Conservation (phyloP, 2,329 filamentous ascomycete species). For the Exophiala phaeomuriformis region DNA sequence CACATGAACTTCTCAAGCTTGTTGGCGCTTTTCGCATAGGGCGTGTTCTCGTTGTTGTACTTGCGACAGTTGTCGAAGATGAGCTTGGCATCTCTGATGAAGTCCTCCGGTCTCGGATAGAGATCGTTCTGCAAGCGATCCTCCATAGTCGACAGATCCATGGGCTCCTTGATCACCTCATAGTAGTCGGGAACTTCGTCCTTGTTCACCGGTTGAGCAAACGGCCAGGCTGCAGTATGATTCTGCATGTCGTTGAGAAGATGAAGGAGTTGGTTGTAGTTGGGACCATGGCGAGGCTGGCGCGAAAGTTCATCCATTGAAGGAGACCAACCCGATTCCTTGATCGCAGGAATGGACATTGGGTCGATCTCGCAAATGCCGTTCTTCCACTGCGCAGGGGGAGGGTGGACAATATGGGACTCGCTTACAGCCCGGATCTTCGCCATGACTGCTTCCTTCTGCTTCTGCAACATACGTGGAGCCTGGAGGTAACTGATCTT, state of each 20-base stretch:
- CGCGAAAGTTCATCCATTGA: conserved; percentile 97
- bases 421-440: conserved; percentile 91
- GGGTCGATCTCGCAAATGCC: conserved; percentile 72
- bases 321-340: conserved; percentile 85
- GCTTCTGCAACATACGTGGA: conserved; percentile 89
- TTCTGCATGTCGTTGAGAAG: conserved; percentile 94
- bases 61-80: conserved; percentile 91
- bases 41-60: conserved; percentile 93
- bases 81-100: conserved; percentile 77
- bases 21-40: conserved; percentile 90
- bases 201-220: conserved; percentile 83
- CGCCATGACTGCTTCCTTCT: conserved; percentile 89
- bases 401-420: conserved; percentile 76
- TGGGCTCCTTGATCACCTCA: conserved; percentile 94
- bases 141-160: conserved; percentile 96
- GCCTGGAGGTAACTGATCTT: conserved; percentile 89
- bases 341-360: conserved; percentile 78
- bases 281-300: conserved; percentile 89
- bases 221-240: conserved; percentile 87
- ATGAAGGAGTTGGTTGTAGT: conserved; percentile 88
- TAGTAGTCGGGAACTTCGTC: conserved; percentile 99
- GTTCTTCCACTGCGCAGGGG: conserved; percentile 78
- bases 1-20: conserved; percentile 94
- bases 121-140: conserved; percentile 87
- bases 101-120: conserved; percentile 86